A percentile compares a stretch with the other conserved stretches of the same genome.
Evolutionary conservation across 169 alveolate species (phyloP).

Genomic region (Besnoitia besnoiti): DNA sequence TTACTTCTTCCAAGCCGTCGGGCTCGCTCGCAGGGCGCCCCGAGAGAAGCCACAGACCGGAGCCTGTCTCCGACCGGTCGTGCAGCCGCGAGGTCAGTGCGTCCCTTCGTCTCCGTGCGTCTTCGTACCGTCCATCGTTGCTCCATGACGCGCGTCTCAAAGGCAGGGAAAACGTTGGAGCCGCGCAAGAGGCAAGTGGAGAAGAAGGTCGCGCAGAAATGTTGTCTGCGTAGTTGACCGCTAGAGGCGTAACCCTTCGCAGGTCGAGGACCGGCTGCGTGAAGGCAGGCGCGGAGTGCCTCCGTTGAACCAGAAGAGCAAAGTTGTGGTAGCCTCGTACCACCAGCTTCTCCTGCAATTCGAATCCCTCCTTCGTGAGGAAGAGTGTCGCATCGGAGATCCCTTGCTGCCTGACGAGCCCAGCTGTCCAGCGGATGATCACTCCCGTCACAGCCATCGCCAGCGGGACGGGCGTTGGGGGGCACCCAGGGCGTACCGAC

Average conservation of each 20-base stretch:
- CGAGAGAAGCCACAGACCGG: conserved; percentile 22
- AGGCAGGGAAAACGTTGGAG: not conserved
- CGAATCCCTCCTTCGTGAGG: conserved; percentile 35
- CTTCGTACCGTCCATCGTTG: not conserved
- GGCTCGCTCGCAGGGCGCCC: conserved; percentile 55
- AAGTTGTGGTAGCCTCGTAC: not conserved
- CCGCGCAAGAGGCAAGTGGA: not conserved
- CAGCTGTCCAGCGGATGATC: conserved; percentile 62
- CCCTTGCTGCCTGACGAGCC: conserved; percentile 1
- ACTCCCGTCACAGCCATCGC: conserved; percentile 57
- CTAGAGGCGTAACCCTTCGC: not conserved
- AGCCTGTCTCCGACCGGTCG: not conserved
- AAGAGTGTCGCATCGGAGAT: not conserved
- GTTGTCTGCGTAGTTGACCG: not conserved
- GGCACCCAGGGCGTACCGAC: not conserved
- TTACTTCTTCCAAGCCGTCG: conserved; percentile 44
- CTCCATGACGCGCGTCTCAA: not conserved
- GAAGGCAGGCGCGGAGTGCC: conserved; percentile 44
- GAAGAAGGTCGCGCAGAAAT: not conserved
- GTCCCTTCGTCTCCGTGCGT: not conserved
- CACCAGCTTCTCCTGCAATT: conserved; percentile 37
- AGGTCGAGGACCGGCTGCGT: conserved; percentile 43
- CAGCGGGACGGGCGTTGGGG: conserved; percentile 35
- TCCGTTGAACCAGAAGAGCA: conserved; percentile 45
- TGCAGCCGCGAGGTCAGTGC: not conserved